Conservation (phyloP, 176 grass and related monocot species). For the Bothriochloa decipiens region DNA sequence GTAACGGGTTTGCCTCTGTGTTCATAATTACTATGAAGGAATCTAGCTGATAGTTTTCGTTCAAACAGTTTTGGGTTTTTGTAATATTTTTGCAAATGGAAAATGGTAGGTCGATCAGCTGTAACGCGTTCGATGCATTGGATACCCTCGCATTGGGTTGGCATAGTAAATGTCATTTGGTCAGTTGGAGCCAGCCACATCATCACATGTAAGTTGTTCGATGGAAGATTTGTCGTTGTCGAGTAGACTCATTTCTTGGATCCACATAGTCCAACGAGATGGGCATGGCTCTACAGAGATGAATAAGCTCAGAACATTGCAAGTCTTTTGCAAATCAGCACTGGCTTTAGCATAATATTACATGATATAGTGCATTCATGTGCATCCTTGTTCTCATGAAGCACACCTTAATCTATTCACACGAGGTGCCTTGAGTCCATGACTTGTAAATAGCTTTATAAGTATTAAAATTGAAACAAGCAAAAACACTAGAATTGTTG, state of each 20-base stretch:
- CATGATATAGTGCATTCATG: background rate
- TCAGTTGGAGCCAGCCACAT: background rate
- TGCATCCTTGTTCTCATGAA: background rate
- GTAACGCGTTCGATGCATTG: background rate
- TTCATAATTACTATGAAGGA: background rate
- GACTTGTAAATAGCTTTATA: background rate
- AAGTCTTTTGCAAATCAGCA: background rate
- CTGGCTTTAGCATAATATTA: background rate
- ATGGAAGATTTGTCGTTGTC: background rate
- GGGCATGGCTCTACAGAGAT: background rate
- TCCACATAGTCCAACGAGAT: background rate
- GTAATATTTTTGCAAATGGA: background rate
- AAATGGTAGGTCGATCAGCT: background rate
- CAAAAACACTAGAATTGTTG: background rate
- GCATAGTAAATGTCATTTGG: background rate
- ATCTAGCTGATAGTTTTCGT: background rate
- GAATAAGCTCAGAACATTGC: background rate
- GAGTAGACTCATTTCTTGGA: background rate
- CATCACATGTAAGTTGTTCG: background rate
- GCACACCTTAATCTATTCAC: too few species aligned
- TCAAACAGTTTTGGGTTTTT: background rate
- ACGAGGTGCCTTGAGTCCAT: background rate
- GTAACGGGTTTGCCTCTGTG: background rate
- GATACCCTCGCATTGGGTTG: background rate
- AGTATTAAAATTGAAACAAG: background rate